A percentile compares a stretch with the other conserved stretches of the same genome.
phyloP scores from a whole-genome alignment of 2,329 filamentous ascomycete species.

The Aplosporella prunicola region DNA sequence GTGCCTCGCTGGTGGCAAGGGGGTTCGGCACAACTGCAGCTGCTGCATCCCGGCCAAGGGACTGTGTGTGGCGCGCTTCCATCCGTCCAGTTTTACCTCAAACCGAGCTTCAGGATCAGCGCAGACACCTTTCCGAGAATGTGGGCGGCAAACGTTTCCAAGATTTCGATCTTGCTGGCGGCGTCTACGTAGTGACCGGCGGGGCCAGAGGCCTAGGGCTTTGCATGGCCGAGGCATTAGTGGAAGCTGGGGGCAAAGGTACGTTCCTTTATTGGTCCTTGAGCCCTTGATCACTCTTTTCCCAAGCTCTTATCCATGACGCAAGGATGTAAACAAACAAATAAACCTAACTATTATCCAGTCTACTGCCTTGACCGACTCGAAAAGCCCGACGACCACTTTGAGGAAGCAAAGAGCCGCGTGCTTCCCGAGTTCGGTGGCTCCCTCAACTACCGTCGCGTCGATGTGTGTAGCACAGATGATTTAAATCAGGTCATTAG shows the following conservation, averaged over 20 bases:
- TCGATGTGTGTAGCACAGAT: slow-evolving; percentile 65
- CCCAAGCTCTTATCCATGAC: background rate
- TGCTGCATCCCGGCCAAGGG: too few relatives aligned
- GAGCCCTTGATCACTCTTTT: background rate
- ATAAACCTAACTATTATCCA: slow-evolving; percentile 15
- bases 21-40: too few relatives aligned
- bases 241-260: slow-evolving; percentile 63
- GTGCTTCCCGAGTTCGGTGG: slow-evolving; percentile 52
- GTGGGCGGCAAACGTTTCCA: slow-evolving; percentile 8
- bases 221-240: slow-evolving; percentile 59
- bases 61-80: too few relatives aligned
- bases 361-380: slow-evolving; percentile 58
- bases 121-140: slow-evolving; percentile 3
- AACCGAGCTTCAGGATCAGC: background rate
- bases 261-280: slow-evolving; percentile 14
- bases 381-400: slow-evolving; percentile 47
- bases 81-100: too few relatives aligned
- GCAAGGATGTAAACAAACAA: background rate
- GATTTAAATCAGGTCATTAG: slow-evolving; percentile 56
- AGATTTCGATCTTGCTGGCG: slow-evolving; percentile 22
- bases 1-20: too few relatives aligned
- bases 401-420: slow-evolving; percentile 52
- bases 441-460: slow-evolving; percentile 60
- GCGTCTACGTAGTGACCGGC: slow-evolving; percentile 44
- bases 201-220: slow-evolving; percentile 62